Conservation (phyloP, 768 basidiomycete species). For the Rhizopogon vinicolor region DNA sequence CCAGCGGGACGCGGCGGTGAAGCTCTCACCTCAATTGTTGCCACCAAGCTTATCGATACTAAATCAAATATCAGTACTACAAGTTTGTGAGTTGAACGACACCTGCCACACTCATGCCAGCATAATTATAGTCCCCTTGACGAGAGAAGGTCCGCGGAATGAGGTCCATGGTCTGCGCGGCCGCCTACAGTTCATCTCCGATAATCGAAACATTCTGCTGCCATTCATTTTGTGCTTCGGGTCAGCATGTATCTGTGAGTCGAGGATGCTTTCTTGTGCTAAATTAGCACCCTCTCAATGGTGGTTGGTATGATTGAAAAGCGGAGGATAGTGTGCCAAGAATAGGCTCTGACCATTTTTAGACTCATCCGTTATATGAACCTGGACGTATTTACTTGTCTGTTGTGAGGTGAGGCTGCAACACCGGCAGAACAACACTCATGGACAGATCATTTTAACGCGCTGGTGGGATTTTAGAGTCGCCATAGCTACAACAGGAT, state of each 20-base stretch:
- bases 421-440: background rate
- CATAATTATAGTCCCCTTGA: background rate
- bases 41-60: background rate
- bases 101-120: background rate
- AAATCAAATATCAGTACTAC: background rate
- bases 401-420: background rate
- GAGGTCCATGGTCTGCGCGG: no score
- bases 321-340: background rate
- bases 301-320: no score
- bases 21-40: background rate
- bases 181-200: background rate
- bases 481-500: background rate
- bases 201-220: no score
- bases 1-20: background rate
- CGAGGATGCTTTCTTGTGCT: background rate
- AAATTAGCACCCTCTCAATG: background rate
- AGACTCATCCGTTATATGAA: no score
- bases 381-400: background rate
- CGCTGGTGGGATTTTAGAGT: background rate
- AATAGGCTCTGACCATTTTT: background rate
- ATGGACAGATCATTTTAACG: background rate
- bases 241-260: no score
- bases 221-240: no score
- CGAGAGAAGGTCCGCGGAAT: background rate
- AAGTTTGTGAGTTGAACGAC: background rate